Evolutionary conservation across 2,329 filamentous ascomycete genomes (phyloP).

Genomic region (Raffaelea ambrosiae): DNA sequence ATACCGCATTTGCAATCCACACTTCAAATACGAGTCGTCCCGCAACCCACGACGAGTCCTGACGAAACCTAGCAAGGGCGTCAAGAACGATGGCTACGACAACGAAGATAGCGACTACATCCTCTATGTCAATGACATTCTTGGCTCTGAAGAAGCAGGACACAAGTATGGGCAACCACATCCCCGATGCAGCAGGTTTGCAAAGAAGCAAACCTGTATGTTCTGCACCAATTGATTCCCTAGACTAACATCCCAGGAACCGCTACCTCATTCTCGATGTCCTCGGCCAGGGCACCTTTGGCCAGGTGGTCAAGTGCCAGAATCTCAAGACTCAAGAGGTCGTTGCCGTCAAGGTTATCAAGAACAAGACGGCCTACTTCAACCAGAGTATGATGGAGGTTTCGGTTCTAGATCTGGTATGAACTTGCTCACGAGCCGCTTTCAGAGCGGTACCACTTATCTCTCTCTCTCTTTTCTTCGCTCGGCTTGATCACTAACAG

Average conservation of each 20-base stretch:
- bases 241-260: slow-evolving; percentile 51
- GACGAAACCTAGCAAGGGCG: slow-evolving; percentile 96
- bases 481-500: not conserved
- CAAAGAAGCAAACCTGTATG: no score
- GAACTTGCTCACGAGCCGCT: slow-evolving; percentile 17
- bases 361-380: slow-evolving; percentile 98
- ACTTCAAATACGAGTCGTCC: slow-evolving; percentile 98
- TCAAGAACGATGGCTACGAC: slow-evolving; percentile 97
- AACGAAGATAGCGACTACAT: slow-evolving; percentile 99
- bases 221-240: no score
- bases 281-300: slow-evolving; percentile 93
- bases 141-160: slow-evolving; percentile 94
- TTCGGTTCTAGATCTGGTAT: slow-evolving; percentile 86
- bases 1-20: slow-evolving; percentile 96
- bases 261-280: slow-evolving; percentile 96
- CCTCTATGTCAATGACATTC: slow-evolving; percentile 95
- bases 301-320: slow-evolving; percentile 97
- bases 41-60: slow-evolving; percentile 90
- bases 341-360: slow-evolving; percentile 97
- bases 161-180: slow-evolving; percentile 82
- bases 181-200: no score
- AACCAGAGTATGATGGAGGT: slow-evolving; percentile 99
- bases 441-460: not conserved
- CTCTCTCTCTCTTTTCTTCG: not conserved
- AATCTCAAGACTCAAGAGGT: slow-evolving; percentile 98